A percentile compares a stretch with the other conserved stretches of the same genome.
These are phyloP conservation scores for Sporopachydermia quercuum DNA, from an alignment of 805 yeast species.

Conservation along the genomic window DNA sequence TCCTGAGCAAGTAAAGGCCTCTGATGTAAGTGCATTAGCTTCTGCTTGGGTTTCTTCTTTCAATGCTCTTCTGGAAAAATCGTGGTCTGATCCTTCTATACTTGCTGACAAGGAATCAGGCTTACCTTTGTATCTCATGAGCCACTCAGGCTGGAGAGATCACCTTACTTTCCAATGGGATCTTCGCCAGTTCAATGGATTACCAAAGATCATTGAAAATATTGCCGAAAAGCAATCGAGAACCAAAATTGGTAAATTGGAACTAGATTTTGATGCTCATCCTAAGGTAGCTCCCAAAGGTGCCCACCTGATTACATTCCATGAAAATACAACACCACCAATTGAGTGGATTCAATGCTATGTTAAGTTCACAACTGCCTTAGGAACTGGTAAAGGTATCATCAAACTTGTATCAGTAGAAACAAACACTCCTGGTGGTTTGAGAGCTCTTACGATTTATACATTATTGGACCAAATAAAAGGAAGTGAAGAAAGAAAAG, in stretches of 20 bases:
- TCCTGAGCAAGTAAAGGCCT: constrained; percentile 15
- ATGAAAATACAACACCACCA: constrained; percentile 16
- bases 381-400: constrained; percentile 21
- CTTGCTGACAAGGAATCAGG: constrained; percentile 5
- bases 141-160: constrained; percentile 24
- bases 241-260: constrained; percentile 16
- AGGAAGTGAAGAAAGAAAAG: constrained; percentile 20
- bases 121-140: constrained; percentile 14
- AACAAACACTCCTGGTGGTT: constrained; percentile 15
- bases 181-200: constrained; percentile 20
- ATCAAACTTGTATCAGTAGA: constrained; percentile 20
- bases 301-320: constrained; percentile 15
- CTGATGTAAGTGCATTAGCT: constrained; percentile 14
- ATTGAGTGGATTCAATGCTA: constrained; percentile 23
- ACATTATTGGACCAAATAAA: constrained; percentile 21
- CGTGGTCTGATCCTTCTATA: constrained; percentile 5
- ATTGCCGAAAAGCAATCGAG: constrained; percentile 9
- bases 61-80: constrained; percentile 12
- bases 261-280: constrained; percentile 18
- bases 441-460: constrained; percentile 21
- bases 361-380: constrained; percentile 17
- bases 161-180: constrained; percentile 22
- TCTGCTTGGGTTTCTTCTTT: constrained; percentile 19
- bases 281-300: constrained; percentile 18
- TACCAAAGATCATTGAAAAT: constrained; percentile 14